A percentile compares a stretch with the other conserved stretches of the same genome.
Evolutionary conservation across 2,329 filamentous ascomycete genomes (phyloP).

Genomic region (Fusarium brevicatenulatum): DNA sequence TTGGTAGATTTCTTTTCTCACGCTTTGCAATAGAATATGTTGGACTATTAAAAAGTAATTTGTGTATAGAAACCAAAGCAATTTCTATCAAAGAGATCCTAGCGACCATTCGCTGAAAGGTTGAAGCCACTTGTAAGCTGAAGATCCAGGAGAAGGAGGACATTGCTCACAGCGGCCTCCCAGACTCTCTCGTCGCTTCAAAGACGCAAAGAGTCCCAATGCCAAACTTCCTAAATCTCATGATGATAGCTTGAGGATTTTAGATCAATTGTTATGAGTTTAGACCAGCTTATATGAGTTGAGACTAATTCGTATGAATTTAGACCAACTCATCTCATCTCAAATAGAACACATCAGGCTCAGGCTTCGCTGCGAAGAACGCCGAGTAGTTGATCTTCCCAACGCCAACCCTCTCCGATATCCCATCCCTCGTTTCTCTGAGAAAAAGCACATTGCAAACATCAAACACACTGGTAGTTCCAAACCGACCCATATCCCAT

Average conservation of each 20-base stretch:
- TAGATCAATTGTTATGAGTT: not conserved
- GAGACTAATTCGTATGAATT: not conserved
- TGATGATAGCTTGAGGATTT: not conserved
- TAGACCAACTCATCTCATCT: not conserved
- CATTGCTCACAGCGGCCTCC: no score
- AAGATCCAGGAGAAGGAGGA: no score
- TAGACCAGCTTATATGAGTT: no score
- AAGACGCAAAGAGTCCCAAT: not conserved
- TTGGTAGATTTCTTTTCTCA: no score
- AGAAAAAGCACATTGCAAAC: slow-evolving; percentile 15
- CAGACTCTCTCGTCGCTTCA: no score
- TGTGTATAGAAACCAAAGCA: no score
- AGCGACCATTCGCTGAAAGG: no score
- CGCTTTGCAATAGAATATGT: no score
- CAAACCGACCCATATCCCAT: slow-evolving; percentile 18
- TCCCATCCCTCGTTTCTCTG: not conserved
- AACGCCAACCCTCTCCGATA: slow-evolving; percentile 13
- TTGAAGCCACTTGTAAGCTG: no score
- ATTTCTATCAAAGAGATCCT: no score
- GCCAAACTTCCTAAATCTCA: rapidly evolving
- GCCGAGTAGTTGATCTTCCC: slow-evolving; percentile 7
- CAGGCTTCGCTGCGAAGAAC: not conserved
- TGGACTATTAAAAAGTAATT: no score
- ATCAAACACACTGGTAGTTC: not conserved
- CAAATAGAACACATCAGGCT: not conserved